Evolutionary conservation across 371 early-diverging fungal species (phyloP).

Genomic region (Mucor sp.): DNA sequence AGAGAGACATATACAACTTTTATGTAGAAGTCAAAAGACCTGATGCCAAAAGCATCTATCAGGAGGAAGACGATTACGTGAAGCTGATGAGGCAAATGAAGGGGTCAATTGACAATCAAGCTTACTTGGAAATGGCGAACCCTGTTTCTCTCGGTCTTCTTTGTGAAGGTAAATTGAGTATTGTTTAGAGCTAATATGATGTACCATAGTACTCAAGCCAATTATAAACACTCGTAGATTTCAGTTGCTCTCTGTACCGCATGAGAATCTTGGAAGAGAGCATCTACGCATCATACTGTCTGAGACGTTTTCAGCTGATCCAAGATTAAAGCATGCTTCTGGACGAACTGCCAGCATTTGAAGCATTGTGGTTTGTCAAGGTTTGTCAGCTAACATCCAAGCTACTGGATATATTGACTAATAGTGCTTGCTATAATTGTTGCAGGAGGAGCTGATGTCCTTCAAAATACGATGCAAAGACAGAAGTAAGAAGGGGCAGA

Average conservation of each 20-base stretch:
- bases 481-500: too few species aligned
- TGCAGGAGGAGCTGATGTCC: too few species aligned
- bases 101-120: constrained; percentile 12
- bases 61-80: constrained; percentile 7
- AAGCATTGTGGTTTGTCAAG: too few species aligned
- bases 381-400: too few species aligned
- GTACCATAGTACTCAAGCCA: neutral
- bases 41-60: constrained; percentile 2
- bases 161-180: neutral
- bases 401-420: too few species aligned
- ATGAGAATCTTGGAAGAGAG: constrained; percentile 20
- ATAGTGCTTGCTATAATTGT: too few species aligned
- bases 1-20: neutral
- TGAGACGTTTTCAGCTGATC: too few species aligned
- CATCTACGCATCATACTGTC: constrained; percentile 7
- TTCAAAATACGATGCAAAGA: too few species aligned
- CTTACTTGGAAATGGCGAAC: constrained; percentile 7
- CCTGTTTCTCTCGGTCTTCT: constrained; percentile 19
- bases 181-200: neutral
- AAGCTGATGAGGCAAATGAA: constrained; percentile 20
- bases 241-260: constrained; percentile 11
- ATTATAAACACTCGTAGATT: constrained; percentile 7
- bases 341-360: too few species aligned
- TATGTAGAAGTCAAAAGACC: constrained; percentile 16
- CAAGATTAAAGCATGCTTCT: too few species aligned